Percentiles rank a stretch among this genome's conserved stretches.
Conservation (phyloP, 2,329 filamentous ascomycete species). For the Teratosphaeria nubilosa region DNA sequence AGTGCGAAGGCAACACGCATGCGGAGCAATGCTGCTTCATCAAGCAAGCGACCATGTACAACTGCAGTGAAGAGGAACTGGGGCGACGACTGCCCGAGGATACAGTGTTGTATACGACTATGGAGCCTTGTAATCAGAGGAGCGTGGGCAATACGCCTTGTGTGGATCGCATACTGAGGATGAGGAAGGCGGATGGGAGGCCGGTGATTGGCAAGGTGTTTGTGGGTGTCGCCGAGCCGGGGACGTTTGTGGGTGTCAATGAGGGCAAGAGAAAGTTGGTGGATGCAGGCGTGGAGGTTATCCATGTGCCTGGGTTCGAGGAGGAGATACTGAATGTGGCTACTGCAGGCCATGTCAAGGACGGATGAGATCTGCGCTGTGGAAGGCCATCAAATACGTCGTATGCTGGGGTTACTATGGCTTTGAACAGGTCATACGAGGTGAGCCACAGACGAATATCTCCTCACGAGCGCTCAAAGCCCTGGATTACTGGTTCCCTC, state of each 20-base stretch:
- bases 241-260: constrained; percentile 79
- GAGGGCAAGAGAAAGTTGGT: constrained; percentile 61
- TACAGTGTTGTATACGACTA: constrained; percentile 74
- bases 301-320: constrained; percentile 66
- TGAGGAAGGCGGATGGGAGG: constrained; percentile 37
- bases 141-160: constrained; percentile 68
- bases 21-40: constrained; percentile 86
- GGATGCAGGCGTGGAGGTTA: constrained; percentile 61
- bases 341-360: constrained; percentile 59
- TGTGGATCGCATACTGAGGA: constrained; percentile 61
- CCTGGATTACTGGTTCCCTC: constrained; percentile 29
- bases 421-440: neutral
- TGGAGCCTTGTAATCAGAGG: constrained; percentile 72
- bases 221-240: constrained; percentile 79
- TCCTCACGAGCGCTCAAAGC: neutral
- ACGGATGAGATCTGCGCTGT: neutral
- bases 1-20: constrained; percentile 86
- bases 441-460: neutral
- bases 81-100: constrained; percentile 42
- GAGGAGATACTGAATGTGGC: constrained; percentile 72
- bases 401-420: neutral
- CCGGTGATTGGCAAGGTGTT: constrained; percentile 66
- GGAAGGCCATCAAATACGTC: neutral
- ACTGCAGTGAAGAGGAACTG: constrained; percentile 44
- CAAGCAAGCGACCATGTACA: constrained; percentile 47